phyloP scores from a whole-genome alignment of 2,329 filamentous ascomycete genomes.

The Capronia epimyces region DNA sequence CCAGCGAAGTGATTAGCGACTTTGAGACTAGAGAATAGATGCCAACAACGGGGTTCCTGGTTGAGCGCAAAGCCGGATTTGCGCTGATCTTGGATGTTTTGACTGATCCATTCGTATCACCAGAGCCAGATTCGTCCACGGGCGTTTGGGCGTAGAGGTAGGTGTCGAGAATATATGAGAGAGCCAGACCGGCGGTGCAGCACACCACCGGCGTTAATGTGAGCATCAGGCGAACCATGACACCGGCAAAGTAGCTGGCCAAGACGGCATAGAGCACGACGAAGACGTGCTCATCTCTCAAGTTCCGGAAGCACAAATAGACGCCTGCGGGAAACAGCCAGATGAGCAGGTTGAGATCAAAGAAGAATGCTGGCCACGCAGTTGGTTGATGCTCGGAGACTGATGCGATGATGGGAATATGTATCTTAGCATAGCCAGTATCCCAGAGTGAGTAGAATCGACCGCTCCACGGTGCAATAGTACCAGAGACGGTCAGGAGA shows the following conservation, averaged over 20 bases:
- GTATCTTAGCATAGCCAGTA: slow-evolving; percentile 96
- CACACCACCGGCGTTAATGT: slow-evolving; percentile 95
- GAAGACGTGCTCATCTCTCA: slow-evolving; percentile 95
- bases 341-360: slow-evolving; percentile 95
- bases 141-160: slow-evolving; percentile 68
- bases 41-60: slow-evolving; percentile 68
- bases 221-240: slow-evolving; percentile 99
- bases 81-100: slow-evolving; percentile 52
- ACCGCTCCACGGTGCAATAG: slow-evolving; percentile 95
- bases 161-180: slow-evolving; percentile 81
- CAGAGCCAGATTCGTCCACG: slow-evolving; percentile 40
- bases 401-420: slow-evolving; percentile 99
- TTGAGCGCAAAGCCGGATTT: slow-evolving; percentile 60
- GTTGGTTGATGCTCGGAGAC: slow-evolving; percentile 99
- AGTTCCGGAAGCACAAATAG: slow-evolving; percentile 92
- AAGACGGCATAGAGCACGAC: slow-evolving; percentile 95
- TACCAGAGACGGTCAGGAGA: slow-evolving; percentile 73
- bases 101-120: slow-evolving; percentile 35
- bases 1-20: slow-evolving; percentile 63
- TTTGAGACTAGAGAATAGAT: slow-evolving; percentile 80
- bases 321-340: slow-evolving; percentile 99
- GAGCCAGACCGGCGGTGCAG: slow-evolving; percentile 81
- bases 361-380: slow-evolving; percentile 98
- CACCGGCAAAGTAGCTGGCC: slow-evolving; percentile 95
- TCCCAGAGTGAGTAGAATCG: slow-evolving; percentile 99